These are phyloP conservation scores for Calonectria crousiana DNA, from an alignment of 2,329 filamentous ascomycete species.

Conservation along the genomic window DNA sequence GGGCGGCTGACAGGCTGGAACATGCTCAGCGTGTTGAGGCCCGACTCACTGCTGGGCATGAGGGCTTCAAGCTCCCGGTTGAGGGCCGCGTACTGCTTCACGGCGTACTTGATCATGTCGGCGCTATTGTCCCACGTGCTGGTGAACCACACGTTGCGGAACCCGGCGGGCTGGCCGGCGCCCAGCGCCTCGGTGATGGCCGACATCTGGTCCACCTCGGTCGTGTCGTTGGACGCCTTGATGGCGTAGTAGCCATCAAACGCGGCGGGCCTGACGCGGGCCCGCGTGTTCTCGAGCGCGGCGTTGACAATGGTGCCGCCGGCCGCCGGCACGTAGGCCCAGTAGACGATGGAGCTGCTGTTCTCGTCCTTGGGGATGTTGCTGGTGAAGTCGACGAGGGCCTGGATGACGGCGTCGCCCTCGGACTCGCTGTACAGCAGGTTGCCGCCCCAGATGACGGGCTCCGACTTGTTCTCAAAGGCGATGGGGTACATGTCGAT, in stretches of 20 bases:
- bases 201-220: slow-evolving; percentile 45
- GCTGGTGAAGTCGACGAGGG: slow-evolving; percentile 48
- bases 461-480: slow-evolving; percentile 40
- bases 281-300: slow-evolving; percentile 48
- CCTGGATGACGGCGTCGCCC: slow-evolving; percentile 43
- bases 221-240: slow-evolving; percentile 41
- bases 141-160: slow-evolving; percentile 52
- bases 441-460: slow-evolving; percentile 49
- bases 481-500: slow-evolving; percentile 49
- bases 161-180: slow-evolving; percentile 44
- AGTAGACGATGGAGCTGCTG: slow-evolving; percentile 49
- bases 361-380: slow-evolving; percentile 48
- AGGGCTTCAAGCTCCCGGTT: slow-evolving; percentile 40
- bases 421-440: slow-evolving; percentile 40
- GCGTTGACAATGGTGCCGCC: slow-evolving; percentile 48
- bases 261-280: slow-evolving; percentile 42
- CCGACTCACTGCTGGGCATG: slow-evolving; percentile 39
- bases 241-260: slow-evolving; percentile 46
- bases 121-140: slow-evolving; percentile 51
- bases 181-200: slow-evolving; percentile 47
- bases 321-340: slow-evolving; percentile 47
- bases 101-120: slow-evolving; percentile 49
- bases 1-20: slow-evolving; percentile 50
- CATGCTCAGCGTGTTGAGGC: slow-evolving; percentile 47
- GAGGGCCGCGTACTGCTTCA: slow-evolving; percentile 47